Percentiles rank a stretch among this genome's conserved stretches.
phyloP scores from a whole-genome alignment of 108 stramenopile genomes.

The Cyclotella distinguenda region DNA sequence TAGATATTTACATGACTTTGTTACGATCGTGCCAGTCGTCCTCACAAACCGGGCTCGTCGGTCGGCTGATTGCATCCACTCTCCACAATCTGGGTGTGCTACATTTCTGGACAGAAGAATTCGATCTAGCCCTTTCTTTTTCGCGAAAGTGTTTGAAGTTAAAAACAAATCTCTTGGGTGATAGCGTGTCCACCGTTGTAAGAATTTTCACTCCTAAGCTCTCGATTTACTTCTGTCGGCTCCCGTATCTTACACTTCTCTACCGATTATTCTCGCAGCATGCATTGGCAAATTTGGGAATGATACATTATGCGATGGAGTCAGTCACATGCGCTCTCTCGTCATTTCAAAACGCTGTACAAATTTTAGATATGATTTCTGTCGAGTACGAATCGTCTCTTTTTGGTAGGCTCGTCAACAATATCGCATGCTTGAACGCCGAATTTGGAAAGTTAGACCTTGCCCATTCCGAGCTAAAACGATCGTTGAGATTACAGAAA shows the following conservation, averaged over 20 bases:
- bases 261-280: constrained; percentile 3
- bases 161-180: constrained; percentile 13
- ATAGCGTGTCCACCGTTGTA: constrained; percentile 1
- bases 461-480: constrained; percentile 17
- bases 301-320: constrained; percentile 34
- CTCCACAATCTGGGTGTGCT: constrained; percentile 35
- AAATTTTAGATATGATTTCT: constrained; percentile 5
- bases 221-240: neutral
- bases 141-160: constrained; percentile 25
- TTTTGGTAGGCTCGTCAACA: constrained; percentile 22
- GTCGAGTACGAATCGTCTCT: constrained; percentile 4
- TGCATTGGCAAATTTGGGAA: constrained; percentile 33
- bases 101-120: constrained; percentile 35
- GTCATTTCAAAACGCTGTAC: constrained; percentile 31
- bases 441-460: constrained; percentile 16
- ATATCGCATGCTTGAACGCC: constrained; percentile 24
- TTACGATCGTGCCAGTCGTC: constrained; percentile 26
- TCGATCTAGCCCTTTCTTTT: constrained; percentile 24
- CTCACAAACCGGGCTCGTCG: constrained; percentile 28
- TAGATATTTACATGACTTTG: constrained; percentile 25
- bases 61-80: constrained; percentile 35
- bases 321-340: constrained; percentile 13
- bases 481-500: constrained; percentile 26
- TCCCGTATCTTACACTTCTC: too few relatives aligned
- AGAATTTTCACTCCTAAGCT: neutral